Evolutionary conservation across 169 alveolate species (phyloP), one percentile per base, ranked within the genome.

Genomic region (Hepatocystis sp.): DNA sequence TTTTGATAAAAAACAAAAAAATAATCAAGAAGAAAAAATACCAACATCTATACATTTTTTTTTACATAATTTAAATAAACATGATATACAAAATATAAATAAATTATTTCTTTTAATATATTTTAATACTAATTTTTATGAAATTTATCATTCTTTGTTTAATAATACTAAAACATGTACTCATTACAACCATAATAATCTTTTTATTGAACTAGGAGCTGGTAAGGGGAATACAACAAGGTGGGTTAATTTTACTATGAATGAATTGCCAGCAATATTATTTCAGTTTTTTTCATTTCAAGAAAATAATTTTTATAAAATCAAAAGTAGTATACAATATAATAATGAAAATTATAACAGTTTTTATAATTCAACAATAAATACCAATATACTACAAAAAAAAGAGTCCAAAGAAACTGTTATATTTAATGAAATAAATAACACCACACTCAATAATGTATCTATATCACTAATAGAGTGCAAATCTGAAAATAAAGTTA

Each of bases 181-280:
- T 4, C 4, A 17, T 3, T 19, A 19, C 34, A 39, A n/a, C 10
- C 7, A 21, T 11, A 42, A 39, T 32, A 40, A 39, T 19, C 23
- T 71, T 21, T 71, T 71, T 71, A 40, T 71, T 2, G 86, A 71
- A 30, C 42, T 55, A 13, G 86, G 86, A 5, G 71, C 71, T 0
- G 86, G 86, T 2, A 71, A 71, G 28, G 86, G 65, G n/a, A 56
- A 44, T 32, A 71, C 86, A 36, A 42, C 86, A 1, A 7, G 86
- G 21, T 71, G 86, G 86, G 51, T 71, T n/a, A 55, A 71, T 27
- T 71, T 71, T 56, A 40, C 56, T 71, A 71, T 71, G 86, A 61
- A 71, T 32, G 52, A 56, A 1, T 39, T 71, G 13, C 23, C 17
- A 0, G 76, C 40, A 2, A 47, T 66, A 27, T 47, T 66, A 40